These are phyloP conservation scores for Cucumis melo DNA, from an alignment of 306 rosid genomes.

Conservation along the genomic window DNA sequence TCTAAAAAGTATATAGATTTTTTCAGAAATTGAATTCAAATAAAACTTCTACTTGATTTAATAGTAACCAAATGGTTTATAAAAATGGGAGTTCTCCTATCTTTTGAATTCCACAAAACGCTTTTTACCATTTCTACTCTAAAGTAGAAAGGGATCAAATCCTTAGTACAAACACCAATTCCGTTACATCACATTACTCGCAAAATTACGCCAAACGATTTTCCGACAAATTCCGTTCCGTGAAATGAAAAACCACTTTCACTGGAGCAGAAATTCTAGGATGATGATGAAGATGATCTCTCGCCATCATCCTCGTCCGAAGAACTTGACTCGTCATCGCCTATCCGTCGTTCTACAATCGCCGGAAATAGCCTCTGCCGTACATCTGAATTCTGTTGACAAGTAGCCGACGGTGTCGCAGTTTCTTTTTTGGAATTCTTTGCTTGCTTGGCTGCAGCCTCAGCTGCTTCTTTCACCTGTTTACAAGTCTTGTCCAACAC, in stretches of 20 bases:
- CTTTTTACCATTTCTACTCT: too few species aligned
- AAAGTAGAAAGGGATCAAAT: too few species aligned
- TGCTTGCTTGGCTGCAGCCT: constrained; percentile 9
- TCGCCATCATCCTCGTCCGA: constrained; percentile 56
- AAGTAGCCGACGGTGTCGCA: constrained; percentile 13
- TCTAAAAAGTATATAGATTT: too few species aligned
- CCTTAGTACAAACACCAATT: too few species aligned
- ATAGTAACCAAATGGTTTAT: too few species aligned
- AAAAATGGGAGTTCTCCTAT: too few species aligned
- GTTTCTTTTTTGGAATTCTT: constrained; percentile 36
- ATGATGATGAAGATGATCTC: constrained; percentile 13
- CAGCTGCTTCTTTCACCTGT: constrained; percentile 29
- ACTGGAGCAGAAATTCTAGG: background rate
- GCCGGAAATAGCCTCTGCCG: constrained; percentile 59
- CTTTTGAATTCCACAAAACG: too few species aligned
- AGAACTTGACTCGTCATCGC: constrained; percentile 27
- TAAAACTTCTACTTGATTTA: too few species aligned
- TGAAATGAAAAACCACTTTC: background rate
- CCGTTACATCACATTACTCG: background rate
- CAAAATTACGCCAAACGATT: background rate
- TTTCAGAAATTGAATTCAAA: too few species aligned
- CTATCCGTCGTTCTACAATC: constrained; percentile 43
- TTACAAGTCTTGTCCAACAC: constrained; percentile 65
- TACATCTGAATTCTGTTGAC: constrained; percentile 15
- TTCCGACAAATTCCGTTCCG: background rate